Evolutionary conservation across 306 rosid species (phyloP).

Genomic region (Morella rubra): DNA sequence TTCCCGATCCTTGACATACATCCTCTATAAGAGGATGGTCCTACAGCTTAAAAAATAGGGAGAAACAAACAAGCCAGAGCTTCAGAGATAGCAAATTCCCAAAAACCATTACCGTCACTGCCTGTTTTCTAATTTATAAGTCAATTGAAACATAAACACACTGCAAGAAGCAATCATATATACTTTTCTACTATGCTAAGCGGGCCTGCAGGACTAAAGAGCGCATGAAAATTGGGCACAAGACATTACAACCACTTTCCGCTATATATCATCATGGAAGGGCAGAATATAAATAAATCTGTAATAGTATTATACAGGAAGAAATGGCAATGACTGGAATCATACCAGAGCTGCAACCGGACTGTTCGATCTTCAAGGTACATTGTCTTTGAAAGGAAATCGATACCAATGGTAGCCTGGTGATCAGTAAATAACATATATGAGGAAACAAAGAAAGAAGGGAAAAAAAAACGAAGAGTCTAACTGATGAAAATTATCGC

Average conservation of each 20-base stretch:
- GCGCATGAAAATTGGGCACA: not conserved
- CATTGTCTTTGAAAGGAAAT: conserved; percentile 62
- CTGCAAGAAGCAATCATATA: not conserved
- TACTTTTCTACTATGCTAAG: not conserved
- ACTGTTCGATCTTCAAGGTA: conserved; percentile 64
- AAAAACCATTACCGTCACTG: not conserved
- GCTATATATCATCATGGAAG: conserved; percentile 5
- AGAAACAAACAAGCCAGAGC: not conserved
- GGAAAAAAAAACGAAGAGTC: not conserved
- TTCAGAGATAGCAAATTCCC: not conserved
- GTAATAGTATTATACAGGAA: not conserved
- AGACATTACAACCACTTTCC: not conserved
- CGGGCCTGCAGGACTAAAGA: not conserved
- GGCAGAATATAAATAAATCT: not conserved
- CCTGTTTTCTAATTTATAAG: not conserved
- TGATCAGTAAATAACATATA: not conserved
- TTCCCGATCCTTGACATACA: not conserved
- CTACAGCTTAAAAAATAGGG: not conserved
- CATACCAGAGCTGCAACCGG: conserved; percentile 58
- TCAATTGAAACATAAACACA: not conserved
- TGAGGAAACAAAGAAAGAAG: not conserved
- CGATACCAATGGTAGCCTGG: conserved; percentile 63
- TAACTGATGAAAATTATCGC: not conserved
- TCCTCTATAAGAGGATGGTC: not conserved
- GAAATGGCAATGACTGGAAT: not conserved